Evolutionary conservation across 83 land plant species (phyloP).

Genomic region (Larix sibirica): DNA sequence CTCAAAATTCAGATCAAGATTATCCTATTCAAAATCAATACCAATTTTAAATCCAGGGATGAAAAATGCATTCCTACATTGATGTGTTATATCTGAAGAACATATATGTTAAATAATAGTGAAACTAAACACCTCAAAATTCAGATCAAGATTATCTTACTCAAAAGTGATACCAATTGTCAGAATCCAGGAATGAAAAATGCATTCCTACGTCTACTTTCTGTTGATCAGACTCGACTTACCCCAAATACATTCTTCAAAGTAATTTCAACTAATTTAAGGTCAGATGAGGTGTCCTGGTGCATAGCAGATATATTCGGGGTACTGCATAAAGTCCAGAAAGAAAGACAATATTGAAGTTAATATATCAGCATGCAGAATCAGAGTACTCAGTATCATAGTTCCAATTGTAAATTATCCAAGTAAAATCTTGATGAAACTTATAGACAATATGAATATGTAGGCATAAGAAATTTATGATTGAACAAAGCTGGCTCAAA

Average conservation of each 20-base stretch:
- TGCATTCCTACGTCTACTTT: not conserved
- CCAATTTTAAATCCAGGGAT: not conserved
- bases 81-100: constrained; percentile 20
- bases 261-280: constrained; percentile 47
- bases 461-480: no score
- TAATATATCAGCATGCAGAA: no score
- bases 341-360: no score
- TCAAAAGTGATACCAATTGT: not conserved
- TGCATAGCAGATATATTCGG: constrained; percentile 77
- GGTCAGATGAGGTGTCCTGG: constrained; percentile 48
- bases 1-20: not conserved
- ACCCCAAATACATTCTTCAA: constrained; percentile 59
- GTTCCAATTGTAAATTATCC: no score
- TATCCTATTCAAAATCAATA: not conserved
- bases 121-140: not conserved
- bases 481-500: no score
- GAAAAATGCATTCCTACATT: not conserved
- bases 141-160: no score
- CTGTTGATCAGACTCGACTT: constrained; percentile 12
- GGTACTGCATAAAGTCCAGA: constrained; percentile 44
- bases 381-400: no score
- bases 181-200: not conserved
- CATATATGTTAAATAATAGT: not conserved
- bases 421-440: no score
- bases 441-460: no score